phyloP scores from a whole-genome alignment of 345 rosid species.

The Rubroshorea leprosula region DNA sequence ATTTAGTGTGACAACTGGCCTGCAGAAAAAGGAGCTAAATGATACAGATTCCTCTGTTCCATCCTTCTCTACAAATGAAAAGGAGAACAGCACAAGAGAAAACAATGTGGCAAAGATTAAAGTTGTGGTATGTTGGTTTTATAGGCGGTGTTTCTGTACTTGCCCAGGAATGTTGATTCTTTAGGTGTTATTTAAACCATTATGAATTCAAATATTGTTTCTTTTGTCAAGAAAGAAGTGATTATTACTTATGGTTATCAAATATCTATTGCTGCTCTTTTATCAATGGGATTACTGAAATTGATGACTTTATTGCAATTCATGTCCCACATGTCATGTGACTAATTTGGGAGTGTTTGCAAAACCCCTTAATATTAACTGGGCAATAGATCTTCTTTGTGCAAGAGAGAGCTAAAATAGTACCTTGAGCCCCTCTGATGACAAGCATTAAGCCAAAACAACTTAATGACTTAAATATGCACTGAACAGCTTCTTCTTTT shows the following conservation, averaged over 20 bases:
- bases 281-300: neutral
- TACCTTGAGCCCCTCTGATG: too few species aligned
- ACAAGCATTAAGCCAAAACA: too few species aligned
- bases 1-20: conserved; percentile 37
- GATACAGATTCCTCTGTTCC: conserved; percentile 53
- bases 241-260: neutral
- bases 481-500: too few species aligned
- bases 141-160: neutral
- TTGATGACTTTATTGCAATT: neutral
- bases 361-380: too few species aligned
- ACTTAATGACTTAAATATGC: too few species aligned
- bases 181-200: neutral
- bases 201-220: neutral
- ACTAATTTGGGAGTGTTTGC: too few species aligned
- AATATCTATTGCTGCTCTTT: neutral
- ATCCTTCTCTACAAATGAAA: conserved; percentile 40
- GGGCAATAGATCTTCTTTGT: too few species aligned
- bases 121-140: conserved; percentile 82
- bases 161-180: neutral
- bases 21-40: conserved; percentile 42
- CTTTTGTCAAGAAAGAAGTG: neutral
- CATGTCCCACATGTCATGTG: neutral
- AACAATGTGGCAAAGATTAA: conserved; percentile 84
- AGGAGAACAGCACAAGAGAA: conserved; percentile 65
- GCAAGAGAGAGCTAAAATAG: too few species aligned